Base-by-base conservation (phyloP, 2,329 filamentous ascomycete genomes). In the Colletotrichum cordylinicola region DNA sequence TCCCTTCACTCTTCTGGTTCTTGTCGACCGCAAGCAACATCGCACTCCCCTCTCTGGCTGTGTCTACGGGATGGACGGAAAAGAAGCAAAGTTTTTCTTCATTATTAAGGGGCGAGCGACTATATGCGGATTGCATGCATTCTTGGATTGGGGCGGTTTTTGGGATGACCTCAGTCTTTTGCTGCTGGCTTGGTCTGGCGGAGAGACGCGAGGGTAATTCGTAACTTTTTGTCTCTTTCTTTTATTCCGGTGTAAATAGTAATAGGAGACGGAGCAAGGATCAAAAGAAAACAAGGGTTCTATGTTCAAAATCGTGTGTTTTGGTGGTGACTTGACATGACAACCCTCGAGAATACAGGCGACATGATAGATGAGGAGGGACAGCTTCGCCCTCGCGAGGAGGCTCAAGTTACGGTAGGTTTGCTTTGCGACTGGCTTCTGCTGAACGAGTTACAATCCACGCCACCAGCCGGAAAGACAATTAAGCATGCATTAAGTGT, bases 81-180 rank as follows among this genome's bases (percentile, higher is more conserved):
- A 48, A 31, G 35, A 27, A 18, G 13, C 21, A n/a, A 24, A 15
- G 9, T 8, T 43, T 62, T 61, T 70, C 37, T 13, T 62, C 29
- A 55, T 37, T 21, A 24, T 55, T 62, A 48, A 61, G 15, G 67
- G 61, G 67, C 67, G 52, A 33, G 56, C 43, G 43, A 52, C n/a
- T 52, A 21, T 24, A 52, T n/a, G 43, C n/a, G 27, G 24, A 27
- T 58, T 58, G 55, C 24, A 58, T 58, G 55, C 27, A 58, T 18
- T 27, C 24, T 27, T 58, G 55, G 21, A 58, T 58, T 27, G 55
- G 15, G 13, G 13, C 55, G 15, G 21, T 10, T 58, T 58, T 58
- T 27, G 55, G 24, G 24, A 58, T 58, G 27, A 18, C 55, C 21
- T 31, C 8, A 24, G 27, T 15, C 55, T 27, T 58, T 27, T 18